Evolutionary conservation across 2,329 filamentous ascomycete genomes (phyloP), one percentile per base, ranked within the genome.

Genomic region (Hymenoscyphus fraxineus): DNA sequence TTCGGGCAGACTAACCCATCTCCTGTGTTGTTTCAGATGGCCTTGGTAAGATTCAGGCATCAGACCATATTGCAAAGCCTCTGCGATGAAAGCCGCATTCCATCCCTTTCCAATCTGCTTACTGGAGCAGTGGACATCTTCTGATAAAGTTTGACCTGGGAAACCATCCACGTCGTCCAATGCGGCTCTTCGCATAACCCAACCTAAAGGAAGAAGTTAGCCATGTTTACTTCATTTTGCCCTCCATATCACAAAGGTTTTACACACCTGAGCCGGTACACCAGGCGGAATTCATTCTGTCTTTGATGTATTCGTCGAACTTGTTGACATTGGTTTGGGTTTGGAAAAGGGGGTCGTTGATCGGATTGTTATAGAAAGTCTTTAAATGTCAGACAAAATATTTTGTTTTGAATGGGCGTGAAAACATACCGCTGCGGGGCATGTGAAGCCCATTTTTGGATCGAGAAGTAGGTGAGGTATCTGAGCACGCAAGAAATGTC

Each of bases 341-440:
- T 66, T 73, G 72, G 16, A 82, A 83, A 6, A 88, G 79, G 15
- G 84, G 84, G 62, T 88, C 86, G 6, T 82, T 81, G 0, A 76
- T 75, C 5, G 86, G 86, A 3, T 83, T 81, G 71, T 88, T 87
- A 78, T 88, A 88, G 75, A 87, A 88, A 3, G 85, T 79, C 77
- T 76, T 27, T 27, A 27, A 27, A 27, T 27, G 27, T 27, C 27
- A 27, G 27, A 3, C 27, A 27, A 27, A 27, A 27, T 27, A 27
- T 2, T 27, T 27, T 27, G 27, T 27, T 27, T 27, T 27, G 27
- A 27, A 27, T 3, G 27, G 27, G 27, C 27, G 27, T 27, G 27
- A 27, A n/a, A 19, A 66, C 64, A 55, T 68, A 74, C 72, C 67
- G 87, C 84, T 13, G 84, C 83, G 32, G 84, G 84, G 70, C 83